phyloP scores from a whole-genome alignment of 1,284 basidiomycete species.

The Sporisorium graminicola region DNA sequence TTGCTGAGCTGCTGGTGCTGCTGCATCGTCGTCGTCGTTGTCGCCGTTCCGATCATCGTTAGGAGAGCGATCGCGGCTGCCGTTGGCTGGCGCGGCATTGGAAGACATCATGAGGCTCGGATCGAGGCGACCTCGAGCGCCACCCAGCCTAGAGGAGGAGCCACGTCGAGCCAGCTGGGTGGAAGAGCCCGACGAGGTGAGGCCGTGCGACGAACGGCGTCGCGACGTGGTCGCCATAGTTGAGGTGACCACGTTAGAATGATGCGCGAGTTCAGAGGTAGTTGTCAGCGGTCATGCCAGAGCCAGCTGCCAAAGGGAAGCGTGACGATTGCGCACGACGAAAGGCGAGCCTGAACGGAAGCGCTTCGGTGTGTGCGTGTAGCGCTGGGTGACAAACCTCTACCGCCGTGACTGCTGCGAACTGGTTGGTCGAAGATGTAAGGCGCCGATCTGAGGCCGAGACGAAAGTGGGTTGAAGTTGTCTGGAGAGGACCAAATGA shows the following conservation, averaged over 20 bases:
- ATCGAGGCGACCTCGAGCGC: slow-evolving; percentile 50
- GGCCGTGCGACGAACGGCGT: slow-evolving; percentile 40
- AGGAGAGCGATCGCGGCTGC: slow-evolving; percentile 27
- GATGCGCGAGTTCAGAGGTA: not conserved
- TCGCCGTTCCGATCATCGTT: slow-evolving; percentile 18
- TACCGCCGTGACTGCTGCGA: not conserved
- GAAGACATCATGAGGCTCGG: slow-evolving; percentile 58
- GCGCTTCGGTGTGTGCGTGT: not conserved
- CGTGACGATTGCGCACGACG: not conserved
- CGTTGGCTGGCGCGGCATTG: slow-evolving; percentile 30
- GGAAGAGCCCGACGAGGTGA: slow-evolving; percentile 49
- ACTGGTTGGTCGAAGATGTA: not conserved
- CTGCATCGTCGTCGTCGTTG: slow-evolving; percentile 19
- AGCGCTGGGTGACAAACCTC: not conserved
- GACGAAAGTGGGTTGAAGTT: not conserved
- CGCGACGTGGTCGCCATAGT: slow-evolving; percentile 41
- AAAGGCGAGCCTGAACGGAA: not conserved
- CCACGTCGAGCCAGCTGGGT: slow-evolving; percentile 47
- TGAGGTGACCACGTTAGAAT: slow-evolving; percentile 18
- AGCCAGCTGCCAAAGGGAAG: not conserved
- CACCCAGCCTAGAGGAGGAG: slow-evolving; percentile 41
- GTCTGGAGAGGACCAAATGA: not conserved
- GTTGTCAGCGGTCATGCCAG: slow-evolving; percentile 7
- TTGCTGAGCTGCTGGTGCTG: too few species aligned
- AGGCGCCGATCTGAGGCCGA: not conserved